Evolutionary conservation across 2,329 filamentous ascomycete species (phyloP).

Genomic region (Tolypocladium tropicale): DNA sequence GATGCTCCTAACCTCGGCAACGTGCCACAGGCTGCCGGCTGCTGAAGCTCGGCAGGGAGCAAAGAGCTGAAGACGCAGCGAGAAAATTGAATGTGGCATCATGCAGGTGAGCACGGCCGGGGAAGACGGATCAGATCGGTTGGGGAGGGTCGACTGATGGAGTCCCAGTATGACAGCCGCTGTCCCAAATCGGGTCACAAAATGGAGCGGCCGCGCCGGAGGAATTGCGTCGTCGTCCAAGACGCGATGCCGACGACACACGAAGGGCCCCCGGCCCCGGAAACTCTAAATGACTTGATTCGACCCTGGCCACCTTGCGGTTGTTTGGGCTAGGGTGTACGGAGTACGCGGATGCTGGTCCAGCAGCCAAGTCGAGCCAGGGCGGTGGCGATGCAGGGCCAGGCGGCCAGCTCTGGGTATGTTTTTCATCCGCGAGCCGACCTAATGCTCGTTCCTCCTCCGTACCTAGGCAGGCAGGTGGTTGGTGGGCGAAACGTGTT

Average conservation of each 20-base stretch:
- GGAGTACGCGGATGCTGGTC: too few species aligned
- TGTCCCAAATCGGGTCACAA: background rate
- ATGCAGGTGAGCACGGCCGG: background rate
- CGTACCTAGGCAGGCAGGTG: background rate
- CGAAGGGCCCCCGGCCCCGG: too few species aligned
- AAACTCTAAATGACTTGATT: background rate
- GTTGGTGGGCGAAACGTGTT: too few species aligned
- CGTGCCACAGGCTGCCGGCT: background rate
- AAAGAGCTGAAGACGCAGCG: background rate
- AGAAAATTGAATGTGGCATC: background rate
- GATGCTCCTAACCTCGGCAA: background rate
- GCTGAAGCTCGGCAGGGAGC: background rate
- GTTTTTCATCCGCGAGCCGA: too few species aligned
- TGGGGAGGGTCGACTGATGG: background rate
- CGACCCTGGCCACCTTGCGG: background rate
- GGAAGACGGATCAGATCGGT: background rate
- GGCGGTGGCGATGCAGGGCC: background rate
- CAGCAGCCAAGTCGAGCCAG: too few species aligned
- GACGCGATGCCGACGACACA: background rate
- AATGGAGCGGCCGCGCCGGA: too few species aligned
- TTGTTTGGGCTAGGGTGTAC: background rate
- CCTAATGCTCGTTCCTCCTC: background rate
- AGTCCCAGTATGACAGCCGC: background rate
- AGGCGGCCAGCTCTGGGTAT: background rate
- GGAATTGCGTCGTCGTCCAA: background rate